A percentile compares a stretch with the other conserved stretches of the same genome.
These are phyloP conservation scores for Sextonia rubra DNA, from an alignment of 164 flowering plant species.

Conservation along the genomic window DNA sequence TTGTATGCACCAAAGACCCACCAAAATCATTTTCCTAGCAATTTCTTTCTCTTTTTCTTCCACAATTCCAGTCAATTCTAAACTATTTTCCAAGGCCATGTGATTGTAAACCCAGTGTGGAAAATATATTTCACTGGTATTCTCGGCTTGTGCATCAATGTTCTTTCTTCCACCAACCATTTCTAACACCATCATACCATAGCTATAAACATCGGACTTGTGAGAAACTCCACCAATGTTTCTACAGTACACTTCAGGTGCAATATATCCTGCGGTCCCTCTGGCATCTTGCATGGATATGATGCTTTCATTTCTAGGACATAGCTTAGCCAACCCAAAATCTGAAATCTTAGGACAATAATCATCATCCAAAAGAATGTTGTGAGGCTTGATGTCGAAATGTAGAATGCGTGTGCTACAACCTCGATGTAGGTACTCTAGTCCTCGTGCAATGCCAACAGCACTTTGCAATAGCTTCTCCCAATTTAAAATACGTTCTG, in stretches of 20 bases:
- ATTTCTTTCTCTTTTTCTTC: background rate
- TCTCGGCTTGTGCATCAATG: background rate
- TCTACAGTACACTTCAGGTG: conserved; percentile 8
- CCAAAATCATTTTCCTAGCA: background rate
- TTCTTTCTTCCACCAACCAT: conserved; percentile 7
- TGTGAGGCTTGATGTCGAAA: conserved; percentile 11
- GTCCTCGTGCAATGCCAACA: background rate
- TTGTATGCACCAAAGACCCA: conserved; percentile 10
- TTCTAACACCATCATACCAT: conserved; percentile 7
- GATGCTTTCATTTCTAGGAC: background rate
- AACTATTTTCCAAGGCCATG: background rate
- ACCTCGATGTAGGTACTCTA: conserved; percentile 8
- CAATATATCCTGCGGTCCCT: conserved; percentile 10
- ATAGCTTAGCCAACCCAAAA: conserved; percentile 8
- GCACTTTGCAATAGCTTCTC: background rate
- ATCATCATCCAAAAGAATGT: conserved; percentile 4
- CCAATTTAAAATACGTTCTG: background rate
- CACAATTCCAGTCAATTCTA: background rate
- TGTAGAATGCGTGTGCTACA: conserved; percentile 6
- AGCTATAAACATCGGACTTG: conserved; percentile 8
- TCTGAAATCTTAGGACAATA: conserved; percentile 7
- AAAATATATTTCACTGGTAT: conserved; percentile 6
- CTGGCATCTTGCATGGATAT: background rate
- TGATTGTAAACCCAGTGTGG: conserved; percentile 6
- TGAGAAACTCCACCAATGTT: conserved; percentile 4